A percentile compares a stretch with the other conserved stretches of the same genome.
Evolutionary conservation across 257 asterid genomes (phyloP).

Genomic region (Nyctanthes arbortristis): DNA sequence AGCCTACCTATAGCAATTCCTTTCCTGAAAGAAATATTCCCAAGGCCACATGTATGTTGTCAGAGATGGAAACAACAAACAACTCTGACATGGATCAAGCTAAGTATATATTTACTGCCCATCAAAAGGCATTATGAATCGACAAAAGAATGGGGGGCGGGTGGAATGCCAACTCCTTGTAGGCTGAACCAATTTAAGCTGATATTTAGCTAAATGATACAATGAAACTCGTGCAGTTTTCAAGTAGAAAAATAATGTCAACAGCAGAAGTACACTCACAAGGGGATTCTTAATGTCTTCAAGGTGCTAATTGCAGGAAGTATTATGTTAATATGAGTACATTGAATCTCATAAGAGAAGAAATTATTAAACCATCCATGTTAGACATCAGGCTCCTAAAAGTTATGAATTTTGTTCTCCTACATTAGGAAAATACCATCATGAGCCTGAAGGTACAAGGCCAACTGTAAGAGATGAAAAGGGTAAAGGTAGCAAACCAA

Average conservation of each 20-base stretch:
- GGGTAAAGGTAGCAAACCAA: background rate
- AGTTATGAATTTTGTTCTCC: background rate
- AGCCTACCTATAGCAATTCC: slow-evolving; percentile 83
- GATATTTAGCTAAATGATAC: background rate
- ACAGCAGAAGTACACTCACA: background rate
- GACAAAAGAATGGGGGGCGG: no score
- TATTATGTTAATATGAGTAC: no score
- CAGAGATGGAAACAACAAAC: background rate
- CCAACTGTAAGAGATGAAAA: background rate
- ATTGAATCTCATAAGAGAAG: no score
- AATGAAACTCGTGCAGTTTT: background rate
- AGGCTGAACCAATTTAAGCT: background rate
- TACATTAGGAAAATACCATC: no score
- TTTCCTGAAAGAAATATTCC: slow-evolving; percentile 45
- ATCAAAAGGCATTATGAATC: background rate
- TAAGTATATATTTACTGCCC: background rate
- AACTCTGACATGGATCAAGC: background rate
- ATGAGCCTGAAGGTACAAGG: background rate
- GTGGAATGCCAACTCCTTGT: background rate
- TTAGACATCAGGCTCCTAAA: background rate
- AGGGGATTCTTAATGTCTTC: background rate
- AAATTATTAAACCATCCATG: background rate
- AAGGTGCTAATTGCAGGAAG: background rate
- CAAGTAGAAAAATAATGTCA: background rate
- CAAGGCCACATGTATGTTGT: background rate